Evolutionary conservation across 305 asterid genomes (phyloP), one percentile per base, ranked within the genome.

Genomic region (Fraxinus albicans): DNA sequence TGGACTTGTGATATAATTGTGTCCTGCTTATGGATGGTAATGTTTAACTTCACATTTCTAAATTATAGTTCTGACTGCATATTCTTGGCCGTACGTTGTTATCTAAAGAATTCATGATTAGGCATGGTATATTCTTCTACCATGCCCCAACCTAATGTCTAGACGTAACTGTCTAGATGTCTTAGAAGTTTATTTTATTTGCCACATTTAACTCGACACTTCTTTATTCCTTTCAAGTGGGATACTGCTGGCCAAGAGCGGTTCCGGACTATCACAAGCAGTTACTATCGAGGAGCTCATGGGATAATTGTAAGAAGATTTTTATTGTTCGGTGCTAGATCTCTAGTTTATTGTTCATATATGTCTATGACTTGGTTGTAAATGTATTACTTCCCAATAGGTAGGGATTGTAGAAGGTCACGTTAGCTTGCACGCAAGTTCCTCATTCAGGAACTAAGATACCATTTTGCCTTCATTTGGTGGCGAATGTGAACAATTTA

Each of bases 191-290:
- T 44, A 44, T 12, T 25, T 34, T 4, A 8, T 44, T 70, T 33
- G 12, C 73, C 25, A 36, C 35, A 77, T 69, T 80, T 70, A 29
- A 79, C 82, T 21, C 73, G 70, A 60, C 58, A 17, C 77, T 76
- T 73, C 29, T 65, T 40, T 82, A 17, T 91, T 58, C 84, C 75
- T 83, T 83, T 81, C 73, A 88, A 95, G 99, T 95, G 99, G 99
- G 99, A 95, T 88, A 95, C 99, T 44, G 99, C 99, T 83, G 99
- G 99, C 80, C 99, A 95, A 91, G 99, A 95, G 86, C 94, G 99
- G 67, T 95, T 95, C 85, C 90, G 99, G 86, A 95, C 99, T 47
- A 95, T 95, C 89, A 95, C 99, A 44, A 95, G 99, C 97, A 95
- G 99, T 87, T 95, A 95, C 84, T 95, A 95, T 83, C 94, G 99